Conservation (phyloP, 1,139 yeast genomes). For the Pneumocystis jirovecii region DNA sequence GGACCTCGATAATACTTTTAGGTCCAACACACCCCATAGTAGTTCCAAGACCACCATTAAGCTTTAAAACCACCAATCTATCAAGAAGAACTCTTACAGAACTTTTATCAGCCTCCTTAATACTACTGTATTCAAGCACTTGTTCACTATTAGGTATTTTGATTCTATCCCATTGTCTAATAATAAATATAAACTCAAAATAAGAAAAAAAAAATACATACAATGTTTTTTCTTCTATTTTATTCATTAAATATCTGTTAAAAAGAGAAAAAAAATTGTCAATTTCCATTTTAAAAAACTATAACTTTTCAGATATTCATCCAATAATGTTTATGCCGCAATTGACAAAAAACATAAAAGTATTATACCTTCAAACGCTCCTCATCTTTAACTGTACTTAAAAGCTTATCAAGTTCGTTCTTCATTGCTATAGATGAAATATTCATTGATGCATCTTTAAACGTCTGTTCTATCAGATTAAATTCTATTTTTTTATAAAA, state of each 20-base stretch:
- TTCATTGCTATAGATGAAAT: constrained; percentile 98
- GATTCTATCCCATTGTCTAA: constrained; percentile 77
- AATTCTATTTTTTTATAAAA: not conserved
- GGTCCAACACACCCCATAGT: constrained; percentile 99
- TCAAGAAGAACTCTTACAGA: constrained; percentile 40
- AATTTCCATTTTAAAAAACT: constrained; percentile 76
- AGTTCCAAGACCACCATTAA: constrained; percentile 96
- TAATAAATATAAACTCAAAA: not conserved
- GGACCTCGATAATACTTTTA: constrained; percentile 90
- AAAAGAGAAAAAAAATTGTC: constrained; percentile 86
- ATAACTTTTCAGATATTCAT: not conserved
- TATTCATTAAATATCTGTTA: constrained; percentile 80
- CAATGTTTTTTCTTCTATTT: constrained; percentile 47
- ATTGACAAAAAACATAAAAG: not conserved
- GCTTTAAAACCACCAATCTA: constrained; percentile 84
- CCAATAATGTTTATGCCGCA: not conserved
- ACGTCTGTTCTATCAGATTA: constrained; percentile 32
- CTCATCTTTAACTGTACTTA: constrained; percentile 56
- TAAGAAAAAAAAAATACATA: not conserved
- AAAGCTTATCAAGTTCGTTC: constrained; percentile 77
- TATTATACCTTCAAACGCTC: constrained; percentile 30
- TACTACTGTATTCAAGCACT: constrained; percentile 59
- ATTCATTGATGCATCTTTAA: constrained; percentile 87
- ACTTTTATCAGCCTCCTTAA: constrained; percentile 21
- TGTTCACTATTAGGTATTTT: constrained; percentile 78